Percentiles rank a stretch among this genome's conserved stretches.
These are phyloP conservation scores for Paramyrothecium sp. DNA, from an alignment of 2,329 filamentous ascomycete genomes.

Conservation along the genomic window DNA sequence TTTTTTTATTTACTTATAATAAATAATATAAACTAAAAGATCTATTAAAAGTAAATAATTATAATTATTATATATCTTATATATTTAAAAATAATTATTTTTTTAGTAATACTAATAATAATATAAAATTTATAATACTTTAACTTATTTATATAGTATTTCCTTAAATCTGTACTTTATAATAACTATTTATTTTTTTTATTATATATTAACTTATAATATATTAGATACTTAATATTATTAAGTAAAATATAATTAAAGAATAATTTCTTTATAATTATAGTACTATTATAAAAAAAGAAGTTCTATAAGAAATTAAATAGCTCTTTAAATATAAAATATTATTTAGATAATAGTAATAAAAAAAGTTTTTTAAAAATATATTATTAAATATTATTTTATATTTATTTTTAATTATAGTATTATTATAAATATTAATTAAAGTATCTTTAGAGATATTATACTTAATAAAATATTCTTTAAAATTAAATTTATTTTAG, in stretches of 20 bases:
- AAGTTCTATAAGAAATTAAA: not conserved
- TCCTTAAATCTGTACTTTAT: not conserved
- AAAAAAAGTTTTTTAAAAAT: not conserved
- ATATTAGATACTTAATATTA: not conserved
- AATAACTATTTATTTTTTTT: not conserved
- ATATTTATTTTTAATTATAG: not conserved
- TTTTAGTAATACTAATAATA: not conserved
- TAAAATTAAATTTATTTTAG: too few species aligned
- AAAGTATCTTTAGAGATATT: not conserved
- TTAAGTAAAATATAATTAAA: not conserved
- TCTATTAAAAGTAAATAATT: not conserved
- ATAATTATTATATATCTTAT: not conserved
- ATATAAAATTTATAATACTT: not conserved
- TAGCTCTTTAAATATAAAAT: not conserved
- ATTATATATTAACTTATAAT: not conserved
- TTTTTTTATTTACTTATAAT: slow-evolving; percentile 9
- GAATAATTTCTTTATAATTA: not conserved
- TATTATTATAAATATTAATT: not conserved
- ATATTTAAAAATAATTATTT: not conserved
- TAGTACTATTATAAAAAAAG: not conserved
- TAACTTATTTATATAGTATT: not conserved
- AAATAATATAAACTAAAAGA: not conserved
- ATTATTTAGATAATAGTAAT: not conserved
- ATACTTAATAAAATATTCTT: not conserved
- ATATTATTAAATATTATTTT: not conserved